Conservation (phyloP, 345 rosid genomes). For the Cardamine chenopodiifolia region DNA sequence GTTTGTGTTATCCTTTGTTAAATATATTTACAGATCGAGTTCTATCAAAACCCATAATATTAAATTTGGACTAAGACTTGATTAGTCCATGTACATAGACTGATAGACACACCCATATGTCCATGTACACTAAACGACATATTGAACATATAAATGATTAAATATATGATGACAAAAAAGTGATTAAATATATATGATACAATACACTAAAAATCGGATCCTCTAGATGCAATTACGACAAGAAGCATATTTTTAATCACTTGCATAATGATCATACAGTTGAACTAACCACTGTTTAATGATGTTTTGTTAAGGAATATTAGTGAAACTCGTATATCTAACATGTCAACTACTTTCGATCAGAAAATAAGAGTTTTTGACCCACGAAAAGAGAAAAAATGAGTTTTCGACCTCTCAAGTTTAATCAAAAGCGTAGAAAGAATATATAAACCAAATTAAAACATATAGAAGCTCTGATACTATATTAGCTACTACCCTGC, state of each 20-base stretch:
- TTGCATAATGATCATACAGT: conserved; percentile 6
- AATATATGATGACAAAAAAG: no score
- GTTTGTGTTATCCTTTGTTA: conserved; percentile 19
- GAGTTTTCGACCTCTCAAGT: background rate
- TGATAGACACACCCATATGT: conserved; percentile 40
- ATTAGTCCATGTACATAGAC: conserved; percentile 34
- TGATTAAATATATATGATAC: background rate
- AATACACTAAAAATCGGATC: background rate
- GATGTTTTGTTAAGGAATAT: background rate
- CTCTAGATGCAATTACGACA: conserved; percentile 4
- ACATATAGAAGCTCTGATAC: background rate
- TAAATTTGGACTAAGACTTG: conserved; percentile 20
- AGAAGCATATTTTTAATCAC: background rate
- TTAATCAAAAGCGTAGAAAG: background rate
- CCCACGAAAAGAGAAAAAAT: background rate
- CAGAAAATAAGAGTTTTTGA: background rate
- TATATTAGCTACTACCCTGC: background rate
- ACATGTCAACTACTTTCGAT: background rate
- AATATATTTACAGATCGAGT: background rate
- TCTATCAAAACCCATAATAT: background rate
- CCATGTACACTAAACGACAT: conserved; percentile 35
- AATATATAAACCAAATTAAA: background rate
- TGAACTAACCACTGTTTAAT: conserved; percentile 7
- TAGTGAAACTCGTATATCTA: background rate
- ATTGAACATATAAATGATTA: background rate